phyloP scores from a whole-genome alignment of 257 asterid genomes.

The Avicennia marina region DNA sequence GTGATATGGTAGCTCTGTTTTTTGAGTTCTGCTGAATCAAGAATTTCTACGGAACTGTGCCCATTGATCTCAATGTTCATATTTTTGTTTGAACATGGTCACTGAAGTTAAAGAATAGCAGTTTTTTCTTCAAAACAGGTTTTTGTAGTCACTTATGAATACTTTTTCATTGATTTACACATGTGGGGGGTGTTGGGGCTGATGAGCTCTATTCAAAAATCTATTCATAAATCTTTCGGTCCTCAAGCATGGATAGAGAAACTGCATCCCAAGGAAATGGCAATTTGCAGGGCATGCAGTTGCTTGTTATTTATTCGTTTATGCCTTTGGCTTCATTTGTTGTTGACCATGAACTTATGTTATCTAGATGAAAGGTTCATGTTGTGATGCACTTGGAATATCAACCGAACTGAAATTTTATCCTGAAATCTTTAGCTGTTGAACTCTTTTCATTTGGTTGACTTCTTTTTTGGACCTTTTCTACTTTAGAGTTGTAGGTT shows the following conservation, averaged over 20 bases:
- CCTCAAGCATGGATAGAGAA: conserved; percentile 26
- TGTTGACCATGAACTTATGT: not conserved
- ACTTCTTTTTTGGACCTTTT: not conserved
- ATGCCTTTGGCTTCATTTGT: not conserved
- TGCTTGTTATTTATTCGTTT: not conserved
- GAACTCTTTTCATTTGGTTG: not conserved
- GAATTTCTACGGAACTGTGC: too few relatives aligned
- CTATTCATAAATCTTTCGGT: conserved; percentile 33
- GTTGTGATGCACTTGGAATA: not conserved
- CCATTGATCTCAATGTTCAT: too few relatives aligned
- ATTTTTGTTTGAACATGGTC: too few relatives aligned
- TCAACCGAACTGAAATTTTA: too few relatives aligned
- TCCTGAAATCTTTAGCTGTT: too few relatives aligned
- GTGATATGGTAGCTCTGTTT: too few relatives aligned
- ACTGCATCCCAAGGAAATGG: conserved; percentile 18
- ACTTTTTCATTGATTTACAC: too few relatives aligned
- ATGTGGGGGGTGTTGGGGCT: too few relatives aligned
- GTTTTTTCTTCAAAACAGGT: too few relatives aligned
- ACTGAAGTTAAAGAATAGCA: too few relatives aligned
- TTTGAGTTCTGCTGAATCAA: too few relatives aligned
- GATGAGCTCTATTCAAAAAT: conserved; percentile 46
- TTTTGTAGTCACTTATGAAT: too few relatives aligned
- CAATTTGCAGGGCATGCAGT: conserved; percentile 23
- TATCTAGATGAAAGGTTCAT: not conserved
- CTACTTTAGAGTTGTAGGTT: not conserved